A percentile compares a stretch with the other conserved stretches of the same genome.
Evolutionary conservation across 108 stramenopile genomes (phyloP).

Genomic region (Cyclotella baltica): DNA sequence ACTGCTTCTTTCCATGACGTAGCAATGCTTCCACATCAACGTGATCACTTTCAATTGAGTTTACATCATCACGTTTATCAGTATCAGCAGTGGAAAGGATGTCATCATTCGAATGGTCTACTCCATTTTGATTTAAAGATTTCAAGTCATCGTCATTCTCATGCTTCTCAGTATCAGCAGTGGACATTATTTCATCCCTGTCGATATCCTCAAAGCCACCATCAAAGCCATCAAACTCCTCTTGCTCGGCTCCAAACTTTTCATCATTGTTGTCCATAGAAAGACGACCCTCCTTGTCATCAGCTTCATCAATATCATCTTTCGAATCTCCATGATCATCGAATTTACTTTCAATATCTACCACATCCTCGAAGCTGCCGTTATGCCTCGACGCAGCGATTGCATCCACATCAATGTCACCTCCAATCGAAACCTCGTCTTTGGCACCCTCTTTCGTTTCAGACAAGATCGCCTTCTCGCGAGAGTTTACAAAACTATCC

Average conservation of each 20-base stretch:
- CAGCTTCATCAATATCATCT: no score
- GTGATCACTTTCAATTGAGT: conserved; percentile 23
- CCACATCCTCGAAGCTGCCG: background rate
- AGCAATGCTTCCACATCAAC: conserved; percentile 26
- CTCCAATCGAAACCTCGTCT: background rate
- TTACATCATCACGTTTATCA: background rate
- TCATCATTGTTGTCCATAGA: background rate
- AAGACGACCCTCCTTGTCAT: background rate
- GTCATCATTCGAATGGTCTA: background rate
- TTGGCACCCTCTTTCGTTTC: background rate
- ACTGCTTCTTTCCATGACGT: background rate
- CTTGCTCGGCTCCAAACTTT: background rate
- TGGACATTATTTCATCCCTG: background rate
- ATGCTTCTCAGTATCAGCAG: background rate
- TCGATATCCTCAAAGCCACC: background rate
- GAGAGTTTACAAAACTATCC: conserved; percentile 1
- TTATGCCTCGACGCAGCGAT: background rate
- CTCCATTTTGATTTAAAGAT: no score
- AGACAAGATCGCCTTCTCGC: background rate
- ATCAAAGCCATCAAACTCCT: background rate
- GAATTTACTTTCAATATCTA: background rate
- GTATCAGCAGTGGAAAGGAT: background rate
- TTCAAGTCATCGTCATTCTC: background rate
- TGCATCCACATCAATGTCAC: background rate
- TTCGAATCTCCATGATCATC: background rate